Base-by-base conservation (phyloP, 2,329 filamentous ascomycete species). In the Botryosphaeria agaves region DNA sequence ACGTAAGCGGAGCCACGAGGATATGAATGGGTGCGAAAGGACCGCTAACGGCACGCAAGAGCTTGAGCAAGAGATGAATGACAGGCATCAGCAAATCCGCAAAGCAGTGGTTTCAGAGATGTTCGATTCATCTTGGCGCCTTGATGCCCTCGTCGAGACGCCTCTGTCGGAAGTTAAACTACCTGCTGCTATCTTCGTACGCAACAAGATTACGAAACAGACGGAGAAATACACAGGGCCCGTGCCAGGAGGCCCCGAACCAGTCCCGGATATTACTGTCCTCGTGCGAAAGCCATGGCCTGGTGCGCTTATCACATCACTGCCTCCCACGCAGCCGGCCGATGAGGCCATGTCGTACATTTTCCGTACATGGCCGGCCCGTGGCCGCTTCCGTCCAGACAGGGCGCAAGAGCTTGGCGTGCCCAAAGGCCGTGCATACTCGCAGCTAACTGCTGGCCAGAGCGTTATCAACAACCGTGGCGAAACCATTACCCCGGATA, bases 291-390 rank as follows among this genome's bases (percentile, higher is more conserved):
- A 69, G 39, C 81, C 82, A 2, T 92, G 83, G 83, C 82, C 82
- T 7, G 79, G 70, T 11, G 70, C 77, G 4, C 52, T 64, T 33
- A 57, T 84, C 7, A 48, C 65, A 11, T 55, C 51, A 9, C 62
- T 95, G 2, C 89, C 89, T 0, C 62, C 61, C 0, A 80, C 81
- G 0, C 56, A 61, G 14, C 76, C 75, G 4, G 70, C 70, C 1
- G 59, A 61, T 17, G 72, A 75, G 28, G 75, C 82, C 5, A 60
- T 94, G 41, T 92, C 78, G 34, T 98, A 98, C 52, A 76, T 98
- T 34, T 66, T 92, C 46, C 80, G 82, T 41, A 72, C 71, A 32
- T 72, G 83, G 37, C 62, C 74, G 21, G 66, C 77, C 32, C 71
- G 89, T 32, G 89, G 89, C 31, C 87, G 77, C 44, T 94, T 98